Evolutionary conservation across 2,329 filamentous ascomycete species (phyloP).

Genomic region (Xylariales sp.): DNA sequence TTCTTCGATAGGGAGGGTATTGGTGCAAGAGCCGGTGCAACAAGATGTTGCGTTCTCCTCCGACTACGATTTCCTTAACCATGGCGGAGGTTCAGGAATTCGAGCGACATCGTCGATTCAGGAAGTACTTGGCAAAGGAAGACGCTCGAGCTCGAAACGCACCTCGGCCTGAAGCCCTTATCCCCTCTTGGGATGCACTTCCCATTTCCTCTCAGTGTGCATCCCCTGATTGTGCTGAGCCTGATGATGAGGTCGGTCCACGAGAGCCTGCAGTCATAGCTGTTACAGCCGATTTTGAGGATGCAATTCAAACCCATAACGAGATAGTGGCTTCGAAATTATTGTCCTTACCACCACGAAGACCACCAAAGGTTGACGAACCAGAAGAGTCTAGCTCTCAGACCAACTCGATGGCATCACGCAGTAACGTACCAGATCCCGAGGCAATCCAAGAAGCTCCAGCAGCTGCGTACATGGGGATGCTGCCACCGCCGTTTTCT

Average conservation of each 20-base stretch:
- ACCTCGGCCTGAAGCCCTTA: neutral
- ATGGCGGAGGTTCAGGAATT: conserved; percentile 37
- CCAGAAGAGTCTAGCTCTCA: neutral
- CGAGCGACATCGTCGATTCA: conserved; percentile 29
- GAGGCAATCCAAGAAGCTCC: no score
- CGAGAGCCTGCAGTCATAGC: no score
- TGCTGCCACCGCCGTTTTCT: conserved; percentile 26
- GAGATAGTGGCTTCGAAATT: no score
- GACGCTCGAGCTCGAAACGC: conserved; percentile 14
- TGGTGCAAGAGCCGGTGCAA: no score
- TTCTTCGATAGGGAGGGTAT: no score
- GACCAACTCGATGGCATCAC: neutral
- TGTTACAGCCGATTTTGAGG: no score
- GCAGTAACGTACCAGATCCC: no score
- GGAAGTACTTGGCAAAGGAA: conserved; percentile 26
- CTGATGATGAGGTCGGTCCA: no score
- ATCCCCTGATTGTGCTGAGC: no score
- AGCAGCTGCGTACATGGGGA: conserved; percentile 10
- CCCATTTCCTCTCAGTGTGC: no score
- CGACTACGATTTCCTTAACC: conserved; percentile 35
- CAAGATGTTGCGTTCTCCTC: conserved; percentile 37
- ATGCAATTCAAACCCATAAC: no score
- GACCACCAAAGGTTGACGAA: neutral
- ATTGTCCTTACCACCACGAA: neutral
- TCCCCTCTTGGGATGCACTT: no score